Conservation (phyloP, 1,284 basidiomycete species). For the Puccinia novopanici region DNA sequence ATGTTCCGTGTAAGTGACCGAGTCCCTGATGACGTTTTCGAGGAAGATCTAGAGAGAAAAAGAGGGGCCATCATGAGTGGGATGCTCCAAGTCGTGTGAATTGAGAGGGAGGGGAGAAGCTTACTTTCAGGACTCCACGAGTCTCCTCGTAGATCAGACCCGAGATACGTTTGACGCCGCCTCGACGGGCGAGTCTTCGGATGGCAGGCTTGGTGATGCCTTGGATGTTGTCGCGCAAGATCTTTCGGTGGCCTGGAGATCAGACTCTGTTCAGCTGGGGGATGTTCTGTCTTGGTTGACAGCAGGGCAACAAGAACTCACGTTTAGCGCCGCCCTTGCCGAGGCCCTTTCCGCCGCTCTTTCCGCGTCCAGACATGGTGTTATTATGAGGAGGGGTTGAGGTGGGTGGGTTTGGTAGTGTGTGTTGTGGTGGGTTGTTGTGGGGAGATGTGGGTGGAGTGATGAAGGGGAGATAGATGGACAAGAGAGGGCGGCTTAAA, state of each 20-base stretch:
- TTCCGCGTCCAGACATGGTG: conserved; percentile 79
- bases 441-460: too few species aligned
- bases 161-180: conserved; percentile 92
- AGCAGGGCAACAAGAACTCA: conserved; percentile 6
- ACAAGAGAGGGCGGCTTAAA: too few species aligned
- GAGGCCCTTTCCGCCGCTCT: conserved; percentile 68
- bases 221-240: conserved; percentile 42
- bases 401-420: too few species aligned
- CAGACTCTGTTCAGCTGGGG: neutral
- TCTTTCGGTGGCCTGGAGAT: conserved; percentile 49
- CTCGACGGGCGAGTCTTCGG: conserved; percentile 88
- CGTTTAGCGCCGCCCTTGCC: conserved; percentile 68
- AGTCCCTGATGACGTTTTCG: conserved; percentile 73
- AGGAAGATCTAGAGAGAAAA: conserved; percentile 28
- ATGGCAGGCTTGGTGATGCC: conserved; percentile 65
- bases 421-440: too few species aligned
- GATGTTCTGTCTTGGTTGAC: too few species aligned
- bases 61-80: neutral
- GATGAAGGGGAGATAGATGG: too few species aligned
- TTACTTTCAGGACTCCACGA: conserved; percentile 73
- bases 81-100: neutral
- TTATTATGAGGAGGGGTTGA: too few species aligned
- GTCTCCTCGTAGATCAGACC: conserved; percentile 68
- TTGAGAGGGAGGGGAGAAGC: neutral
- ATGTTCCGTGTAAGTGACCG: conserved; percentile 68